phyloP scores from a whole-genome alignment of 371 early-diverging fungal genomes.

The Mucor lusitanicus region DNA sequence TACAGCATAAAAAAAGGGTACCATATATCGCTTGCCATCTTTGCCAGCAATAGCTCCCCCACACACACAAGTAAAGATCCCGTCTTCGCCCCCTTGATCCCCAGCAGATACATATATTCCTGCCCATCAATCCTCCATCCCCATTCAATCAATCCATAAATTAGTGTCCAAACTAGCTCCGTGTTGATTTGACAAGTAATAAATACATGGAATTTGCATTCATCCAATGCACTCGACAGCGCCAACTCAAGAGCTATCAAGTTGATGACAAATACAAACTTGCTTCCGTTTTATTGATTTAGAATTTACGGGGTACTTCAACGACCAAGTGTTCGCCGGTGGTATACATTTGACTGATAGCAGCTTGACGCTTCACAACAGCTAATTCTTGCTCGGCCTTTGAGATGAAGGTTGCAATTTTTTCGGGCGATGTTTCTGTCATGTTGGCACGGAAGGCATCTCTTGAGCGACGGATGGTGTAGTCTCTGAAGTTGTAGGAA shows the following conservation, averaged over 20 bases:
- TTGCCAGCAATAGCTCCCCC: too few species aligned
- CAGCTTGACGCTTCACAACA: slow-evolving; percentile 67
- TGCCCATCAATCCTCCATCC: too few species aligned
- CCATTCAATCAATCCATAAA: too few species aligned
- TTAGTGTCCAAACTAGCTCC: too few species aligned
- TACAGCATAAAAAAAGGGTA: too few species aligned
- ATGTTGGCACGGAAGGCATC: slow-evolving; percentile 68
- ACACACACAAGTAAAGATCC: too few species aligned
- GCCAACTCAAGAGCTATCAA: not conserved
- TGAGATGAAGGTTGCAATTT: slow-evolving; percentile 50
- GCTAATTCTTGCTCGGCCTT: slow-evolving; percentile 63
- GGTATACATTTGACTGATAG: slow-evolving; percentile 62
- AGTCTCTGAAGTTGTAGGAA: slow-evolving; percentile 76
- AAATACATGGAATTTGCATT: not conserved
- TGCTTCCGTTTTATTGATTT: not conserved
- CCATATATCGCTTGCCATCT: too few species aligned
- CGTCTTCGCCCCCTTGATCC: too few species aligned
- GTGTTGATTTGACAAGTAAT: not conserved
- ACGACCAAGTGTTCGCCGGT: slow-evolving; percentile 62
- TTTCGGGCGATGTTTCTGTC: slow-evolving; percentile 58
- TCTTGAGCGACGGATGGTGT: slow-evolving; percentile 65
- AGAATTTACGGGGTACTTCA: slow-evolving; percentile 32
- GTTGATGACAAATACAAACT: not conserved
- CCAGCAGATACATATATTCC: too few species aligned
- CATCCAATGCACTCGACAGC: not conserved